Evolutionary conservation across 306 rosid species (phyloP), one percentile per base, ranked within the genome.

Genomic region (Canavalia gladiata): DNA sequence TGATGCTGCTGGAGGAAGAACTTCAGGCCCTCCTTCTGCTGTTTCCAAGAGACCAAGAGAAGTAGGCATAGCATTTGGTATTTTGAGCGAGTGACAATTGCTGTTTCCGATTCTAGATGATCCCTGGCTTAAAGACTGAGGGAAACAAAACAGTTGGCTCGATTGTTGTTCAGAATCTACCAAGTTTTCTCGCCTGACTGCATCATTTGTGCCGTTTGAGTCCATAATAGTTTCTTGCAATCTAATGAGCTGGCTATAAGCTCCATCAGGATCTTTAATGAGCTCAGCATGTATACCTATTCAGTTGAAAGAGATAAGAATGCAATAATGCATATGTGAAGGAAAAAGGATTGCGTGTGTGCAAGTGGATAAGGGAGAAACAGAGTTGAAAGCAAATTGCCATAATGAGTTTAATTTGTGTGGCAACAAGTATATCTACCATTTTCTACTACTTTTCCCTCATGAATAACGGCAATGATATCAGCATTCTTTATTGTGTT

Each of bases 201-300:
- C 79, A 52, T 79, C 91, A 79, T 63, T 67, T 56, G 58, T 25
- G 58, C 51, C 83, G 59, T 82, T 81, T 45, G 90, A 81, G 37
- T 65, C 84, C 54, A 4, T 72, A 50, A 64, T 60, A 10, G 78
- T 69, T 67, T 87, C 89, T 88, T 90, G 97, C 65, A 89, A 75
- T 42, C 77, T 80, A 58, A 92, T 89, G 64, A 92, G 94, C 65
- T 87, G 91, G 65, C 90, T 89, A 55, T 86, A 92, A 64, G 92
- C 85, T 73, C 97, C 97, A 79, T 90, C 87, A 2, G 90, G 89
- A 63, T 90, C 79, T 37, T 81, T 62, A 50, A 76, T 77, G 74
- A 92, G 89, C 72, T 89, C 95, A 42, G 72, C 51, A 80, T 90
- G 93, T 34, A 88, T 60, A 65, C 97, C 97, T 92, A 81, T 73